These are phyloP conservation scores for Chlorella sp. DNA, from an alignment of 139 green algal genomes.

Conservation along the genomic window DNA sequence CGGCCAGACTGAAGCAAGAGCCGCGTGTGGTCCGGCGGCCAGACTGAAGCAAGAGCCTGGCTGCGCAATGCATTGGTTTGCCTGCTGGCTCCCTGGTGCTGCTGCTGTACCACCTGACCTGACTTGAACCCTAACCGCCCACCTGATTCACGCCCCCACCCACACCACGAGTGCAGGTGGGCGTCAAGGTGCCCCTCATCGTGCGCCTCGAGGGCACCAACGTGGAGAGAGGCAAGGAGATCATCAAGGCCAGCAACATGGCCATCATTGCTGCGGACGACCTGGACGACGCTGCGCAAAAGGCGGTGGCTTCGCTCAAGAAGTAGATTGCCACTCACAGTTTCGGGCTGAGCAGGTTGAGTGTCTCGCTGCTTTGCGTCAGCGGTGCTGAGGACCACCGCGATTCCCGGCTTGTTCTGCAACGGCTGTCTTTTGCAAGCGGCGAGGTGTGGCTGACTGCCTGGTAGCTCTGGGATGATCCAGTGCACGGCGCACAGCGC, in stretches of 20 bases:
- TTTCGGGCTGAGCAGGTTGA: background rate
- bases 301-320: conserved; percentile 63
- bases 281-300: conserved; percentile 93
- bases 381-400: background rate
- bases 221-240: conserved; percentile 87
- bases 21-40: too few species aligned
- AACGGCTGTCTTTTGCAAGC: too few species aligned
- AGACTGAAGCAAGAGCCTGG: too few species aligned
- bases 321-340: too few species aligned
- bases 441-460: too few species aligned
- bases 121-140: too few species aligned
- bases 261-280: conserved; percentile 88
- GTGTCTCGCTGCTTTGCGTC: background rate
- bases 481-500: too few species aligned
- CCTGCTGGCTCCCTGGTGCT: background rate
- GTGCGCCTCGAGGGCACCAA: conserved; percentile 99
- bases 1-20: too few species aligned
- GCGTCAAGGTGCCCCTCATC: conserved; percentile 79
- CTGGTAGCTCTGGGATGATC: too few species aligned
- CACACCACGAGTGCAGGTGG: conserved; percentile 66
- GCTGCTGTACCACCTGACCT: background rate
- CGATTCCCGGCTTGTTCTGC: too few species aligned
- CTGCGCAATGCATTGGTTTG: background rate
- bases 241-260: conserved; percentile 69
- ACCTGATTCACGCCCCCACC: background rate